These are phyloP conservation scores for Globisporangium canariense DNA, from an alignment of 352 stramenopile genomes.

Conservation along the genomic window DNA sequence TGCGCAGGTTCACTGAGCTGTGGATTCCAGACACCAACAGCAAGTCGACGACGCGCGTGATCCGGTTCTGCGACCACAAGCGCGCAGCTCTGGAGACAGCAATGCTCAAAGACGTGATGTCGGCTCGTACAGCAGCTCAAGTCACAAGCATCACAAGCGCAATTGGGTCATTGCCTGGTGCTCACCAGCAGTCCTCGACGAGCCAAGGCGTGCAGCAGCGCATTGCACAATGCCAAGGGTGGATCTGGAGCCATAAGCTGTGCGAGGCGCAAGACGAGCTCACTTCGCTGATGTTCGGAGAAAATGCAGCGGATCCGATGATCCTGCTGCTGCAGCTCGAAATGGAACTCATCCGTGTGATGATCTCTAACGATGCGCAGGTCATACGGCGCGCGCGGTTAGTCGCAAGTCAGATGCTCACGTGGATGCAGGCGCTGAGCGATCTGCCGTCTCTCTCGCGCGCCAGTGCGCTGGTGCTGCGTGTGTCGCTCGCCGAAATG, in stretches of 20 bases:
- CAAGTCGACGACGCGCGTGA: constrained; percentile 1
- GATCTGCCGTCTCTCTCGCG: constrained; percentile 31
- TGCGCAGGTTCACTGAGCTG: constrained; percentile 28
- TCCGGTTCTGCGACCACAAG: constrained; percentile 29
- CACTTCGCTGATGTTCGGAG: constrained; percentile 5
- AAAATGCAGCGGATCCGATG: constrained; percentile 21
- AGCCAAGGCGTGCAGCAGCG: constrained; percentile 9
- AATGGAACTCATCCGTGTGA: constrained; percentile 29
- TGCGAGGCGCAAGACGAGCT: constrained; percentile 15
- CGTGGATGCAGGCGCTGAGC: constrained; percentile 26
- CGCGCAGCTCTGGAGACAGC: constrained; percentile 31
- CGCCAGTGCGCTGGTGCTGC: constrained; percentile 21
- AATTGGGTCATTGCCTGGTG: too few species aligned
- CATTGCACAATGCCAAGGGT: constrained; percentile 19
- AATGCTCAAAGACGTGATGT: constrained; percentile 27
- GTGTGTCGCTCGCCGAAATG: constrained; percentile 28
- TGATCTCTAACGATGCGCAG: constrained; percentile 37
- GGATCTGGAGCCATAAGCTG: constrained; percentile 35
- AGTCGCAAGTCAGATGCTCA: constrained; percentile 21
- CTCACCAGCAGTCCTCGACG: too few species aligned
- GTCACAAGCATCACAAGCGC: not conserved
- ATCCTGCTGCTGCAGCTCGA: constrained; percentile 26
- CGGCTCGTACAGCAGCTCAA: not conserved
- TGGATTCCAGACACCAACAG: constrained; percentile 16
- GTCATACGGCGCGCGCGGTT: constrained; percentile 23